Evolutionary conservation across 2,329 filamentous ascomycete genomes (phyloP).

Genomic region (Colletotrichum navitas): DNA sequence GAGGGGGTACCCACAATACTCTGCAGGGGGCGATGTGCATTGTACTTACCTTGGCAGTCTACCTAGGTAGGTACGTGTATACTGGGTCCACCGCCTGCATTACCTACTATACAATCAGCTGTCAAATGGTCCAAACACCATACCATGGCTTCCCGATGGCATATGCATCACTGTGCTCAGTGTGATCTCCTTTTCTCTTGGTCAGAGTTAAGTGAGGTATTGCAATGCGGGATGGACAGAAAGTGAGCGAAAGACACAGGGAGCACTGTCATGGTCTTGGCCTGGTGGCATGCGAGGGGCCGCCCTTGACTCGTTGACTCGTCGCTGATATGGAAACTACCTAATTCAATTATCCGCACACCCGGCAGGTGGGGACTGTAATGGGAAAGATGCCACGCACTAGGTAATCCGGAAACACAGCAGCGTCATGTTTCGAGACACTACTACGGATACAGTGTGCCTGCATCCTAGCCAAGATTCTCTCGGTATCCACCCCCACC

Average conservation of each 20-base stretch:
- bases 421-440: constrained; percentile 33
- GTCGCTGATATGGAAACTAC: neutral
- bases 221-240: neutral
- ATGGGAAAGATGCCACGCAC: constrained; percentile 10
- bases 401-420: constrained; percentile 9
- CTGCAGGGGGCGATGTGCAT: neutral
- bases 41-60: constrained; percentile 17
- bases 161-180: neutral
- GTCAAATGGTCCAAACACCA: neutral
- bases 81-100: neutral
- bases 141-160: neutral
- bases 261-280: neutral
- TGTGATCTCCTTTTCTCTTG: neutral
- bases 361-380: neutral
- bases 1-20: neutral
- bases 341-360: neutral
- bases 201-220: neutral
- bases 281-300: constrained; percentile 18
- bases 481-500: constrained; percentile 37
- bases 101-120: neutral
- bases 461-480: constrained; percentile 23
- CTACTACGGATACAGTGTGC: neutral
- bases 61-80: neutral
- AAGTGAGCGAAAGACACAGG: neutral
- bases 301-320: constrained; percentile 10